phyloP scores from a whole-genome alignment of 805 yeast species.

The Sugiyamaella qingdaonensis region DNA sequence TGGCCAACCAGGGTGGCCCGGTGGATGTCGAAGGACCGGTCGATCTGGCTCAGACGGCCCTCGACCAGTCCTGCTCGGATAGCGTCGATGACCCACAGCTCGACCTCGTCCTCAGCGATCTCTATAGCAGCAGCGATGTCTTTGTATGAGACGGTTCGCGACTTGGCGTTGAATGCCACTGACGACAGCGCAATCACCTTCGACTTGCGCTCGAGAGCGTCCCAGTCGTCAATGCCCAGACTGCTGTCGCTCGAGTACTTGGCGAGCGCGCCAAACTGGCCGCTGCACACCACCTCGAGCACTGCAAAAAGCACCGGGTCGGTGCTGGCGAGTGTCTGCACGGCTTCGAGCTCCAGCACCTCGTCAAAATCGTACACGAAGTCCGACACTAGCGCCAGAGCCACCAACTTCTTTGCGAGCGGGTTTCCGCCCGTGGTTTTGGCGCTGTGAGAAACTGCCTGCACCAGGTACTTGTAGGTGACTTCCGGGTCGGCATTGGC shows the following conservation, averaged over 20 bases:
- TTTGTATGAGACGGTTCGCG: slow-evolving; percentile 29
- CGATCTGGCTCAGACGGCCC: slow-evolving; percentile 41
- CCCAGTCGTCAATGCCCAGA: slow-evolving; percentile 13
- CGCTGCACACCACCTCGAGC: slow-evolving; percentile 29
- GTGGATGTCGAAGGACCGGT: slow-evolving; percentile 35
- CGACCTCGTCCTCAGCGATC: slow-evolving; percentile 34
- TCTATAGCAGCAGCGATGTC: slow-evolving; percentile 31
- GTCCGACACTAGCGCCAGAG: slow-evolving; percentile 24
- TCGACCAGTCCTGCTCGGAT: slow-evolving; percentile 39
- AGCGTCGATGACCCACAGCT: slow-evolving; percentile 39
- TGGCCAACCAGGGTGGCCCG: slow-evolving; percentile 34
- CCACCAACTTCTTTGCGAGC: slow-evolving; percentile 25
- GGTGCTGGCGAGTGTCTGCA: slow-evolving; percentile 23
- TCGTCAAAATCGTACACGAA: slow-evolving; percentile 30
- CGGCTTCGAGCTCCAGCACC: slow-evolving; percentile 29
- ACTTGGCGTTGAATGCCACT: slow-evolving; percentile 21
- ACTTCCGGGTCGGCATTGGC: slow-evolving; percentile 15
- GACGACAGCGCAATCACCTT: slow-evolving; percentile 29
- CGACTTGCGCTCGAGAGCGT: slow-evolving; percentile 24
- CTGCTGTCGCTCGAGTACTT: slow-evolving; percentile 12
- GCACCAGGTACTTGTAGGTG: slow-evolving; percentile 23
- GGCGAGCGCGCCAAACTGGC: slow-evolving; percentile 27
- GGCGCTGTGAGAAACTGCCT: slow-evolving; percentile 16
- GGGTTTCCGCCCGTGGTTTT: not conserved
- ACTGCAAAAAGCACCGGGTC: slow-evolving; percentile 25